A percentile compares a stretch with the other conserved stretches of the same genome.
These are phyloP conservation scores for Talaromyces sp. DNA, from an alignment of 2,329 filamentous ascomycete genomes.

Conservation along the genomic window DNA sequence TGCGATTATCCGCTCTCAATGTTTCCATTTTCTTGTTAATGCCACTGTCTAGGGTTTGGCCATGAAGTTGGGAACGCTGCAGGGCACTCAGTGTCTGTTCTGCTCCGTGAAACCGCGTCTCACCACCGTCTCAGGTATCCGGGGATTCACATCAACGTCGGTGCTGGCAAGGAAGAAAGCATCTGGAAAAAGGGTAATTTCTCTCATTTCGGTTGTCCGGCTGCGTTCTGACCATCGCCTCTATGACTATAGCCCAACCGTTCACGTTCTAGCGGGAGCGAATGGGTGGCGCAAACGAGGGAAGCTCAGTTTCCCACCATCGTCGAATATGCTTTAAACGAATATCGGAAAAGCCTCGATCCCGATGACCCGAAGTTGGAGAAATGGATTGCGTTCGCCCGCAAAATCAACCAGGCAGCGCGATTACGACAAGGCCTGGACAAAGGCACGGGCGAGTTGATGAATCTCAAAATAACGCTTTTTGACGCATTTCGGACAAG, in stretches of 20 bases:
- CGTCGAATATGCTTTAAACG: conserved; percentile 21
- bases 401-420: conserved; percentile 25
- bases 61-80: conserved; percentile 37
- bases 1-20: background rate
- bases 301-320: conserved; percentile 21
- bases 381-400: conserved; percentile 26
- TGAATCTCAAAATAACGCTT: conserved; percentile 33
- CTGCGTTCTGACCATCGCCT: background rate
- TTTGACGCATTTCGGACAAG: conserved; percentile 54
- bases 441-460: conserved; percentile 14
- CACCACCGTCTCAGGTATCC: conserved; percentile 17
- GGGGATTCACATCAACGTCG: conserved; percentile 27
- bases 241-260: background rate
- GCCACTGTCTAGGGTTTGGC: conserved; percentile 11
- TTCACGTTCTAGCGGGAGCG: background rate
- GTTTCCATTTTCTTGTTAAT: background rate
- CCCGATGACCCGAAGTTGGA: conserved; percentile 13
- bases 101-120: conserved; percentile 31
- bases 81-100: conserved; percentile 35
- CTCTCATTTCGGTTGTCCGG: background rate
- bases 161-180: conserved; percentile 17
- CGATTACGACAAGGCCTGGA: conserved; percentile 18
- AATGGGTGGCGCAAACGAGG: background rate
- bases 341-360: conserved; percentile 17
- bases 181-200: background rate